phyloP scores from a whole-genome alignment of 805 yeast species.

The Schwanniomyces pseudopolymorphus region DNA sequence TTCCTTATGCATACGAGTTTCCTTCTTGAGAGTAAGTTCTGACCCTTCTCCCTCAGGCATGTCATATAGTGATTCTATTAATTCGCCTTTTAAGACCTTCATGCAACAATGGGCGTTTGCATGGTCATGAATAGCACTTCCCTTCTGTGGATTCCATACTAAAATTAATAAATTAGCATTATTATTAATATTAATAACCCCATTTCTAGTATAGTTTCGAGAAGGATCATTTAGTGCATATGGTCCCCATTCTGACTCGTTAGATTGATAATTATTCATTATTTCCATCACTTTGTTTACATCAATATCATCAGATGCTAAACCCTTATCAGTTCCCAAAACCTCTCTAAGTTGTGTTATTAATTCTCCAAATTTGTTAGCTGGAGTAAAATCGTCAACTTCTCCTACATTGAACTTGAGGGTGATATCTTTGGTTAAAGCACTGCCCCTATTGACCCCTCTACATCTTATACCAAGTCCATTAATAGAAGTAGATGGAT shows the following conservation, averaged over 20 bases:
- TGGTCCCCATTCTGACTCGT: conserved; percentile 55
- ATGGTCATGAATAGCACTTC: conserved; percentile 71
- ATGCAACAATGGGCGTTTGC: conserved; percentile 76
- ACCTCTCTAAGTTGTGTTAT: conserved; percentile 25
- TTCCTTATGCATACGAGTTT: conserved; percentile 31
- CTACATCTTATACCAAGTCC: neutral
- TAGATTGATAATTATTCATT: conserved; percentile 49
- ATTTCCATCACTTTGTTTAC: conserved; percentile 42
- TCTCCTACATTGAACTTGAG: neutral
- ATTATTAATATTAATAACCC: conserved; percentile 68
- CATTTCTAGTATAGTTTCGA: conserved; percentile 62
- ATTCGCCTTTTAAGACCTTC: conserved; percentile 61
- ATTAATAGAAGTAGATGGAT: neutral
- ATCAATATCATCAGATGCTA: conserved; percentile 51
- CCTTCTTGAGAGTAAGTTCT: conserved; percentile 22
- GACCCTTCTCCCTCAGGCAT: conserved; percentile 39
- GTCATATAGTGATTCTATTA: conserved; percentile 57
- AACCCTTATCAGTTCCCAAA: conserved; percentile 31
- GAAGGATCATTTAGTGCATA: conserved; percentile 55
- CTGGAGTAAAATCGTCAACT: conserved; percentile 5
- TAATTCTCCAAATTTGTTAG: conserved; percentile 22
- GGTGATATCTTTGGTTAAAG: neutral
- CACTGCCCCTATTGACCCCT: neutral
- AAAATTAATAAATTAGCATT: conserved; percentile 66
- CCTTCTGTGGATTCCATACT: conserved; percentile 69